Evolutionary conservation across 306 rosid genomes (phyloP).

Genomic region (Glycine soja): DNA sequence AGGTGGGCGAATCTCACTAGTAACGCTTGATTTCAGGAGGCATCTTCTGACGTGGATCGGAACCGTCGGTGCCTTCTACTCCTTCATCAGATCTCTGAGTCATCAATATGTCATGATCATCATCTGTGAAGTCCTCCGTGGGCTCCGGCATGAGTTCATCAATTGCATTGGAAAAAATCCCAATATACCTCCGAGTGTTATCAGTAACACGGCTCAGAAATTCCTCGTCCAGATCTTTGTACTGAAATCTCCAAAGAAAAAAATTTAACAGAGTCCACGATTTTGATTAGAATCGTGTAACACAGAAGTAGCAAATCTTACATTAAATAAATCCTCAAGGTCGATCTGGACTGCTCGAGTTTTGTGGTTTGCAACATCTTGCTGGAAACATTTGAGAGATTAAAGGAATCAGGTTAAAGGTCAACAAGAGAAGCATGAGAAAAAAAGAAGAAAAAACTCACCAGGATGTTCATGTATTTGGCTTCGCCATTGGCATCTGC

Average conservation of each 20-base stretch:
- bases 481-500: constrained; percentile 76
- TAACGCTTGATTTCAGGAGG: constrained; percentile 94
- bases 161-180: constrained; percentile 78
- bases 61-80: constrained; percentile 69
- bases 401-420: constrained; percentile 33
- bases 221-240: constrained; percentile 83
- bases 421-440: neutral
- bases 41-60: constrained; percentile 91
- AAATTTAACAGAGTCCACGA: neutral
- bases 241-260: constrained; percentile 52
- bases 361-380: constrained; percentile 90
- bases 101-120: constrained; percentile 96
- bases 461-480: constrained; percentile 79
- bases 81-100: constrained; percentile 94
- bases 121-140: constrained; percentile 83
- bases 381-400: constrained; percentile 55
- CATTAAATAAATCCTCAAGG: constrained; percentile 78
- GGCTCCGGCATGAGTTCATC: constrained; percentile 90
- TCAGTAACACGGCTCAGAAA: constrained; percentile 83
- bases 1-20: constrained; percentile 60
- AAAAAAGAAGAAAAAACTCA: constrained; percentile 42
- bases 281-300: neutral
- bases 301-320: constrained; percentile 32
- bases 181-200: constrained; percentile 83
- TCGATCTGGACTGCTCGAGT: constrained; percentile 76